Conservation (phyloP, 306 rosid genomes). For the Casuarina cunninghamiana region DNA sequence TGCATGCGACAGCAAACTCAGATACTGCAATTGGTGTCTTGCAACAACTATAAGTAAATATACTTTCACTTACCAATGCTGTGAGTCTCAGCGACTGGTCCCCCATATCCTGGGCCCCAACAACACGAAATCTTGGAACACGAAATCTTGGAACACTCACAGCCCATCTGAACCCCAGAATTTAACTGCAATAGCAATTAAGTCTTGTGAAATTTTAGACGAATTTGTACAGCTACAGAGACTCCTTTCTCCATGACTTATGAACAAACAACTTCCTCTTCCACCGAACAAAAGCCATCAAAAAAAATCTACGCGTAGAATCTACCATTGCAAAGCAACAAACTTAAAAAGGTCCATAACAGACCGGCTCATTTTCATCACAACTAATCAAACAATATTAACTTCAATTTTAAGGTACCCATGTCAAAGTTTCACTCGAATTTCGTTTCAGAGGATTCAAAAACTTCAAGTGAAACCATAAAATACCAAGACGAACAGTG, state of each 20-base stretch:
- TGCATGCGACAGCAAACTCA: constrained; percentile 35
- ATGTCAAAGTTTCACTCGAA: neutral
- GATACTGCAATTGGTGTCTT: constrained; percentile 25
- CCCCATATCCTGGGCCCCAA: constrained; percentile 38
- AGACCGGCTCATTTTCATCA: constrained; percentile 22
- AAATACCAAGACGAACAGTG: constrained; percentile 7
- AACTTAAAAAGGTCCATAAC: constrained; percentile 9
- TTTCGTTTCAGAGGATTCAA: constrained; percentile 1
- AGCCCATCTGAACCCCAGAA: constrained; percentile 73
- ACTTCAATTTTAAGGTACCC: neutral
- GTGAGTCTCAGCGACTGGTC: constrained; percentile 49
- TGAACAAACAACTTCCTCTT: constrained; percentile 20
- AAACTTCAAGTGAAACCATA: constrained; percentile 3
- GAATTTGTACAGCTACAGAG: constrained; percentile 25
- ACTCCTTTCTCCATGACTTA: constrained; percentile 28
- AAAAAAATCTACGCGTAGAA: constrained; percentile 9
- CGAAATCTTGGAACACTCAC: constrained; percentile 62
- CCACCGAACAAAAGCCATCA: constrained; percentile 22
- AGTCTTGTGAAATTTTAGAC: constrained; percentile 24
- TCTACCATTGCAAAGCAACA: neutral
- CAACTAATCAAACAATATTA: neutral
- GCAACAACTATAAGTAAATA: constrained; percentile 15
- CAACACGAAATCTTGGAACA: constrained; percentile 40
- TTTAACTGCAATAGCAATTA: constrained; percentile 23
- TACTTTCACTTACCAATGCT: constrained; percentile 47